Conservation (phyloP, 805 yeast genomes). For the Kodamaea lidongshanica region DNA sequence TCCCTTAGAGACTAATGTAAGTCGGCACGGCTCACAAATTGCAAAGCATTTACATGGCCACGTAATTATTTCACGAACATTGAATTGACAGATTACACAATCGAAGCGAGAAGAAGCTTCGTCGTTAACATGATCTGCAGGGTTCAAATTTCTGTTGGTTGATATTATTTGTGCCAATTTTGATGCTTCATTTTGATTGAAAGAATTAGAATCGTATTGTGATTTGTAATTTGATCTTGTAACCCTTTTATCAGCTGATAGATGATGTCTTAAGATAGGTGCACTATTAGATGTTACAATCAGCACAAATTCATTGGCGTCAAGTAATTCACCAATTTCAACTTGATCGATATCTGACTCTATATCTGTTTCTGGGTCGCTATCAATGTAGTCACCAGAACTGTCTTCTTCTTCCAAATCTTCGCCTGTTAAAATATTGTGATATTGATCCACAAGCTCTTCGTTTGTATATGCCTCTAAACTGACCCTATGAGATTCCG, state of each 20-base stretch:
- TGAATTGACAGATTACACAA: slow-evolving; percentile 79
- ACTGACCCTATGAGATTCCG: slow-evolving; percentile 3
- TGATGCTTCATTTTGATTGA: slow-evolving; percentile 12
- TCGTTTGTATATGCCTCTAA: slow-evolving; percentile 16
- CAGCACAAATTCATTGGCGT: slow-evolving; percentile 22
- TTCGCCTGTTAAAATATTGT: slow-evolving; percentile 20
- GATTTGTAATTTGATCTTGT: slow-evolving; percentile 29
- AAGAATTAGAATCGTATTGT: neutral
- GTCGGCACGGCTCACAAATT: slow-evolving; percentile 77
- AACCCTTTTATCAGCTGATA: slow-evolving; percentile 18
- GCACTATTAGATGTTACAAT: slow-evolving; percentile 14
- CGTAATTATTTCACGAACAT: slow-evolving; percentile 67
- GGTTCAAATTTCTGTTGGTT: slow-evolving; percentile 10
- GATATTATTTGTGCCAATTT: slow-evolving; percentile 20
- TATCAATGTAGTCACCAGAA: slow-evolving; percentile 16
- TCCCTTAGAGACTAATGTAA: slow-evolving; percentile 63
- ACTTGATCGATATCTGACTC: slow-evolving; percentile 36
- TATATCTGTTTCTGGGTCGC: neutral
- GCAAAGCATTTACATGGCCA: slow-evolving; percentile 96
- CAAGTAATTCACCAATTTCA: slow-evolving; percentile 18
- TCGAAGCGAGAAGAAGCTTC: slow-evolving; percentile 33
- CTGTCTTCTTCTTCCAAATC: slow-evolving; percentile 9
- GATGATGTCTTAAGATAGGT: slow-evolving; percentile 23
- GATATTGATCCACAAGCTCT: slow-evolving; percentile 17
- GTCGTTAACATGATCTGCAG: slow-evolving; percentile 16